Percentiles rank a stretch among this genome's conserved stretches.
These are phyloP conservation scores for Zostera marina DNA, from an alignment of 116 monocot genomes.

Conservation along the genomic window DNA sequence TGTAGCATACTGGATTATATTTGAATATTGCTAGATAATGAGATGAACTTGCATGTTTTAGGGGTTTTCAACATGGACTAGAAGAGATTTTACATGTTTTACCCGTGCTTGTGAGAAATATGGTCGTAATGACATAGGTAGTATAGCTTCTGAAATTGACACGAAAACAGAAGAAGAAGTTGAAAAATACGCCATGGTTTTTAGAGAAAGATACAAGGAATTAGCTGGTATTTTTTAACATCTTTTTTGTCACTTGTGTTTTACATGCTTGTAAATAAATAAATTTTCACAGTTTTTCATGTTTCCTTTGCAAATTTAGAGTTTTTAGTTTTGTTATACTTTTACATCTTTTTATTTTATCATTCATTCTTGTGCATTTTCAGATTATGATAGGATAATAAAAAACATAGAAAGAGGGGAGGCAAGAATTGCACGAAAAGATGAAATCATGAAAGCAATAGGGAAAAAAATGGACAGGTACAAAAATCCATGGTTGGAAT, in stretches of 20 bases:
- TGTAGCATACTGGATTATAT: not conserved
- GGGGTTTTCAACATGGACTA: constrained; percentile 96
- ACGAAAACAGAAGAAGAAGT: constrained; percentile 90
- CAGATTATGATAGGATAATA: constrained; percentile 93
- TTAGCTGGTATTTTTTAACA: constrained; percentile 47
- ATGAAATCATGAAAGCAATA: constrained; percentile 98
- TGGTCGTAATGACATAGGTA: constrained; percentile 86
- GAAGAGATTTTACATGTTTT: constrained; percentile 89
- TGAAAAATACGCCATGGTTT: constrained; percentile 80
- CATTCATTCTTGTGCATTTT: constrained; percentile 3
- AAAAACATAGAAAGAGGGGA: constrained; percentile 99
- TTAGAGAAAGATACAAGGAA: constrained; percentile 89
- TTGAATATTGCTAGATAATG: not conserved
- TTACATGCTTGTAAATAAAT: not conserved
- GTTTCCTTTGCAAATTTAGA: constrained; percentile 1
- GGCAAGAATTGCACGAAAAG: constrained; percentile 86
- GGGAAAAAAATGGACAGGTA: constrained; percentile 92
- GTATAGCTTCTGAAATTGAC: constrained; percentile 89
- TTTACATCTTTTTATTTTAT: not conserved
- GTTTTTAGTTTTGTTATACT: not conserved
- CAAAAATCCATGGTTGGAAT: constrained; percentile 93
- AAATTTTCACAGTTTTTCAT: not conserved
- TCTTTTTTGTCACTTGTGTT: not conserved
- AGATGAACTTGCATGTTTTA: constrained; percentile 12
- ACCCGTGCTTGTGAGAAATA: constrained; percentile 95